phyloP scores from a whole-genome alignment of 129 eudicot species.

The Saussurea involucrata region DNA sequence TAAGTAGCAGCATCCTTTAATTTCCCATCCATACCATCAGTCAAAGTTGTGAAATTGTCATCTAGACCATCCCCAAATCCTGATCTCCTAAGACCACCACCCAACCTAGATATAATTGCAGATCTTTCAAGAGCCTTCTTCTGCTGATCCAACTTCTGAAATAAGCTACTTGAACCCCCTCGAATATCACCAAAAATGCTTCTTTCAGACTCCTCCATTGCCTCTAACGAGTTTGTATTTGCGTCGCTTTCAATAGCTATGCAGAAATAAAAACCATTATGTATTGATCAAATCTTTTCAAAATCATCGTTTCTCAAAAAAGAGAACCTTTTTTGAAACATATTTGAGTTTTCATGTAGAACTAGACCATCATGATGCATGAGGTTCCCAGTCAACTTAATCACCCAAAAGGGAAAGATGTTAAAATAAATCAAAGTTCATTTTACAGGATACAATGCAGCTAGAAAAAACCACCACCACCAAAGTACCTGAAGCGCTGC shows the following conservation, averaged over 20 bases:
- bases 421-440: neutral
- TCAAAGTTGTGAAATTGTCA: constrained; percentile 39
- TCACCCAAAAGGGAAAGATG: neutral
- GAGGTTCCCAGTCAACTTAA: neutral
- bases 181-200: constrained; percentile 27
- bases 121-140: constrained; percentile 27
- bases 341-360: neutral
- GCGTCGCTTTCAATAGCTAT: constrained; percentile 23
- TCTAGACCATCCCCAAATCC: constrained; percentile 43
- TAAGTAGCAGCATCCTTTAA: constrained; percentile 38
- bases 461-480: neutral
- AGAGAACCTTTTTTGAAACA: neutral
- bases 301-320: too few species aligned
- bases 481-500: constrained; percentile 31
- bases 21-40: constrained; percentile 52
- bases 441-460: neutral
- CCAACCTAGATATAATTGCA: constrained; percentile 20
- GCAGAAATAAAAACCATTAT: neutral
- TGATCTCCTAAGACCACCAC: constrained; percentile 18
- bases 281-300: neutral
- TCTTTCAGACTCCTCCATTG: constrained; percentile 37
- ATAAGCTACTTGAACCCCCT: constrained; percentile 30
- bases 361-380: neutral
- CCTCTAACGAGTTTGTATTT: constrained; percentile 33
- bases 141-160: constrained; percentile 37